Percentiles rank a stretch among this genome's conserved stretches.
These are phyloP conservation scores for Diaporthe sp. DNA, from an alignment of 2,329 filamentous ascomycete species.

Conservation along the genomic window DNA sequence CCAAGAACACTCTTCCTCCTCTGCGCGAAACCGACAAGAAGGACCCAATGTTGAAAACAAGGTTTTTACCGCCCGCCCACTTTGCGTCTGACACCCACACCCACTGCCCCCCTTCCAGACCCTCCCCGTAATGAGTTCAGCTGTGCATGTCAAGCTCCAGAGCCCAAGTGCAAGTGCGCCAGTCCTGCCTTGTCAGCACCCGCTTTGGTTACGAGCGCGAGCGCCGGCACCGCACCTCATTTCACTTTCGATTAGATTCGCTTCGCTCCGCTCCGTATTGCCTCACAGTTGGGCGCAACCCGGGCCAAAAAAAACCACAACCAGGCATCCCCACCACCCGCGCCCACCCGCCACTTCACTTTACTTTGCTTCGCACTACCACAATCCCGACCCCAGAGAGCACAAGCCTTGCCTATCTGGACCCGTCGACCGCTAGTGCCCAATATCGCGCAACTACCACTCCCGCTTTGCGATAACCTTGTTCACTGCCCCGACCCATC, in stretches of 20 bases:
- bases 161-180: conserved; percentile 16
- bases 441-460: conserved; percentile 13
- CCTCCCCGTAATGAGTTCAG: background rate
- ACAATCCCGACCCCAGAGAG: conserved; percentile 8
- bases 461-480: conserved; percentile 18
- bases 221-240: conserved; percentile 10
- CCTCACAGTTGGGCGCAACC: conserved; percentile 33
- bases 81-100: conserved; percentile 20
- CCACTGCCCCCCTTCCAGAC: conserved; percentile 2
- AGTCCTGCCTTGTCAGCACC: conserved; percentile 20
- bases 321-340: conserved; percentile 12
- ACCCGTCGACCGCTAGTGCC: conserved; percentile 5
- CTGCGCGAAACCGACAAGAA: conserved; percentile 47
- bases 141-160: background rate
- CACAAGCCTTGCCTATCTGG: conserved; percentile 23
- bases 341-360: conserved; percentile 28
- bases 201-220: background rate
- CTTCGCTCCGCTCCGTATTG: conserved; percentile 30
- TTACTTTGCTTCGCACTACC: conserved; percentile 15
- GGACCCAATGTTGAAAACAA: conserved; percentile 47
- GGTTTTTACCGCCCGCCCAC: conserved; percentile 42
- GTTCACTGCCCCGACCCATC: conserved; percentile 26
- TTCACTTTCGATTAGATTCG: conserved; percentile 5
- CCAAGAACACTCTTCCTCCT: conserved; percentile 46
- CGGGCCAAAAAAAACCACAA: conserved; percentile 22